These are phyloP conservation scores for Cladophialophora bantiana DNA, from an alignment of 2,329 filamentous ascomycete genomes.

Conservation along the genomic window DNA sequence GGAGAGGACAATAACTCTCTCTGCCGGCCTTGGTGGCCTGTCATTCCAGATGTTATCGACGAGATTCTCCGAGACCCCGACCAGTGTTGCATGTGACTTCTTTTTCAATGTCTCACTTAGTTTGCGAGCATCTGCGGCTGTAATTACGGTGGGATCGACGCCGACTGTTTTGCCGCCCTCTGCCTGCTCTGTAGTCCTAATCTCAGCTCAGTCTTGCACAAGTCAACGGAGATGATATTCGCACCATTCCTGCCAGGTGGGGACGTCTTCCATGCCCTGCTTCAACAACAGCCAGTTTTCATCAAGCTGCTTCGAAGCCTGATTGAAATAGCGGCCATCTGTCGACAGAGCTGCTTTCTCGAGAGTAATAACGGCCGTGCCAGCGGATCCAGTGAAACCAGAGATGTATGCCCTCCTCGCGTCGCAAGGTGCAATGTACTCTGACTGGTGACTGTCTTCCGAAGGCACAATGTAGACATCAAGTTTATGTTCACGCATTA, in stretches of 20 bases:
- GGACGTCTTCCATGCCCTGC: constrained; percentile 90
- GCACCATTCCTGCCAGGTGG: constrained; percentile 97
- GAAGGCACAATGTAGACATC: constrained; percentile 96
- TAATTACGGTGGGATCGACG: constrained; percentile 87
- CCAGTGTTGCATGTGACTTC: constrained; percentile 77
- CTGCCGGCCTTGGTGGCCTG: constrained; percentile 75
- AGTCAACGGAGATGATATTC: constrained; percentile 13
- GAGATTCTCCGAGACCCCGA: constrained; percentile 79
- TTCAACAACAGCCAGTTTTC: constrained; percentile 90
- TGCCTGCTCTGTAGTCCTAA: constrained; percentile 77
- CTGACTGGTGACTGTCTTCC: constrained; percentile 95
- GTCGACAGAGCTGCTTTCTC: constrained; percentile 90
- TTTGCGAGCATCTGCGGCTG: constrained; percentile 75
- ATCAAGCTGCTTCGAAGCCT: constrained; percentile 89
- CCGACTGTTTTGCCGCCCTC: constrained; percentile 85
- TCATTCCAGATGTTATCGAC: constrained; percentile 88
- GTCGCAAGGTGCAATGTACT: constrained; percentile 98
- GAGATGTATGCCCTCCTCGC: constrained; percentile 89
- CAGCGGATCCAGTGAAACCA: constrained; percentile 93
- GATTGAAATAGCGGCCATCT: constrained; percentile 97
- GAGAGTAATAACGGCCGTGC: constrained; percentile 85
- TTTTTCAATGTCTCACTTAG: constrained; percentile 86
- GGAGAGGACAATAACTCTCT: constrained; percentile 75
- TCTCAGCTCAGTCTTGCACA: constrained; percentile 30
- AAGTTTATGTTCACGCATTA: constrained; percentile 87